These are phyloP conservation scores for Zelopaecilomyces penicillatus DNA, from an alignment of 2,329 filamentous ascomycete genomes.

Conservation along the genomic window DNA sequence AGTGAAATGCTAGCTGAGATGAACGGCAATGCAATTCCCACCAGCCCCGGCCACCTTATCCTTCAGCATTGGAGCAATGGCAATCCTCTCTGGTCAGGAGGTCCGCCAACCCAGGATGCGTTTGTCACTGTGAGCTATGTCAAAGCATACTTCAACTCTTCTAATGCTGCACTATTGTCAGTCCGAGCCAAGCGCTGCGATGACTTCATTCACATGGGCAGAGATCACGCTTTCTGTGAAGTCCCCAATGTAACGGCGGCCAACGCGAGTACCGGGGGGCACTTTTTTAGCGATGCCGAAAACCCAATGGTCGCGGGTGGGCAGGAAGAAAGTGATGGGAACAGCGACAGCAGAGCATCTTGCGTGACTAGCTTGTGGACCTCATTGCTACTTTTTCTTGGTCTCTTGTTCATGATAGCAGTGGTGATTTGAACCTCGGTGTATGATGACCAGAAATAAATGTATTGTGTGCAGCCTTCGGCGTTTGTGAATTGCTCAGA, in stretches of 20 bases:
- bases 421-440: background rate
- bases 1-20: constrained; percentile 48
- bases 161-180: constrained; percentile 22
- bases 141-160: constrained; percentile 74
- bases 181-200: constrained; percentile 10
- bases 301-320: background rate
- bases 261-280: constrained; percentile 16
- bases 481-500: no score
- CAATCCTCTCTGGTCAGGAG: constrained; percentile 60
- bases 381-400: background rate
- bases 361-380: background rate
- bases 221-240: constrained; percentile 14
- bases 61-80: constrained; percentile 76
- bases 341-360: constrained; percentile 1
- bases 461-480: no score
- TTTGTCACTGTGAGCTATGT: constrained; percentile 59
- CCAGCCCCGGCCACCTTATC: constrained; percentile 54
- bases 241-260: constrained; percentile 14
- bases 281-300: constrained; percentile 10
- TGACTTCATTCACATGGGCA: background rate
- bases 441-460: background rate
- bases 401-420: constrained; percentile 1
- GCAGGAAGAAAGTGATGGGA: background rate
- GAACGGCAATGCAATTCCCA: constrained; percentile 48
- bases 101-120: constrained; percentile 57